These are phyloP conservation scores for Epicoccum sorghinum DNA, from an alignment of 2,329 filamentous ascomycete genomes.

Conservation along the genomic window DNA sequence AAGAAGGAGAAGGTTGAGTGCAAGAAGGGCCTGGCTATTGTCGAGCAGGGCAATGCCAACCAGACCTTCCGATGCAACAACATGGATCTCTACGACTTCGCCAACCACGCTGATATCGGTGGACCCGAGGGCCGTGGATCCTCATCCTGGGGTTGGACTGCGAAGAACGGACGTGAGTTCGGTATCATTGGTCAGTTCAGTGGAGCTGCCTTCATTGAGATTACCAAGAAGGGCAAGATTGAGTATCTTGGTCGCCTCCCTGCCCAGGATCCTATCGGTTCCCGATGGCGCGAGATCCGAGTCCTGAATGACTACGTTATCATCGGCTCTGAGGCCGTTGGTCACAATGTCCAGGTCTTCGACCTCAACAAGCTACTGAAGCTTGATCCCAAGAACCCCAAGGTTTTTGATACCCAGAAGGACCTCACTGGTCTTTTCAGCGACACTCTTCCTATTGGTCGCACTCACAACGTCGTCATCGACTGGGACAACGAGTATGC, in stretches of 20 bases:
- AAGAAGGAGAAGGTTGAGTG: slow-evolving; percentile 30
- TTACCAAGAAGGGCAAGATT: slow-evolving; percentile 57
- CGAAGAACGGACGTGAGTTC: slow-evolving; percentile 59
- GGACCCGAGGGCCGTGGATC: slow-evolving; percentile 50
- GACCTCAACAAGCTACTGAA: slow-evolving; percentile 55
- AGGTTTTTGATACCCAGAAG: slow-evolving; percentile 38
- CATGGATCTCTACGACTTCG: slow-evolving; percentile 63
- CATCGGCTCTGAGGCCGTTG: slow-evolving; percentile 53
- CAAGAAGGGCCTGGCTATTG: slow-evolving; percentile 32
- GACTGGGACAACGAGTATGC: slow-evolving; percentile 44
- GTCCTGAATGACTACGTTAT: slow-evolving; percentile 53
- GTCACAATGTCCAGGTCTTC: slow-evolving; percentile 57
- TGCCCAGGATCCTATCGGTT: slow-evolving; percentile 48
- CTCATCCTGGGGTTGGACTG: slow-evolving; percentile 60
- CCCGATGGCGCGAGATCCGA: slow-evolving; percentile 61
- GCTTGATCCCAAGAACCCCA: slow-evolving; percentile 39
- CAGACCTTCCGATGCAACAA: slow-evolving; percentile 37
- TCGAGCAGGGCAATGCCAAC: slow-evolving; percentile 29
- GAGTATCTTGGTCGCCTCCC: slow-evolving; percentile 60
- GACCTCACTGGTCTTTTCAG: slow-evolving; percentile 38
- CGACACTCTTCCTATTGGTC: slow-evolving; percentile 36
- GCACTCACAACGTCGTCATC: slow-evolving; percentile 49
- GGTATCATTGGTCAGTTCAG: slow-evolving; percentile 60
- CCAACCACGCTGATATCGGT: slow-evolving; percentile 60
- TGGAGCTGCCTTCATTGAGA: slow-evolving; percentile 60